A percentile compares a stretch with the other conserved stretches of the same genome.
These are phyloP conservation scores for Xylaria sp. DNA, from an alignment of 2,329 filamentous ascomycete genomes.

Conservation along the genomic window DNA sequence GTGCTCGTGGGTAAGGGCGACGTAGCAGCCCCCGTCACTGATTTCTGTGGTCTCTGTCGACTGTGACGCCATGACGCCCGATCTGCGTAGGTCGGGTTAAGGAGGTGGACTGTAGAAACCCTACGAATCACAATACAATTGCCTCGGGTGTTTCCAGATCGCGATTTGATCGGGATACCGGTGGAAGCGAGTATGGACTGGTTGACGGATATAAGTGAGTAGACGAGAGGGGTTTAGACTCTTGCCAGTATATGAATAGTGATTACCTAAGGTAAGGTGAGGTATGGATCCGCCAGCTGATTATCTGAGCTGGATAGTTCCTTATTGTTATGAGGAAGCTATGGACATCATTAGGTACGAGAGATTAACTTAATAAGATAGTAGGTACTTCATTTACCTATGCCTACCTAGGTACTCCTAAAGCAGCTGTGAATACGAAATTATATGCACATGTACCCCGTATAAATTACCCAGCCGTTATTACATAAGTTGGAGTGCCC, in stretches of 20 bases:
- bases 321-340: neutral
- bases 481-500: neutral
- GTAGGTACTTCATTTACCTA: too few species aligned
- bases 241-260: neutral
- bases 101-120: neutral
- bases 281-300: neutral
- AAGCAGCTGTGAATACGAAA: neutral
- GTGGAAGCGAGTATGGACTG: neutral
- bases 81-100: neutral
- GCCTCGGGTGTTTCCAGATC: neutral
- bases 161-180: neutral
- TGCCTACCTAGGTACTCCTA: neutral
- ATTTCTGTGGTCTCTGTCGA: slow-evolving; percentile 57
- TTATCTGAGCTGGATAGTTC: neutral
- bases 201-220: neutral
- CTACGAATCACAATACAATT: neutral
- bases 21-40: slow-evolving; percentile 66
- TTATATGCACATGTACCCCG: neutral
- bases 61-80: slow-evolving; percentile 41
- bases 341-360: neutral
- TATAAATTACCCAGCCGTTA: neutral
- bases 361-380: too few species aligned
- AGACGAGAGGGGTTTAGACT: neutral
- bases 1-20: slow-evolving; percentile 71
- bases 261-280: neutral